Evolutionary conservation across 1,284 basidiomycete species (phyloP).

Genomic region (Marasmius fiardii): DNA sequence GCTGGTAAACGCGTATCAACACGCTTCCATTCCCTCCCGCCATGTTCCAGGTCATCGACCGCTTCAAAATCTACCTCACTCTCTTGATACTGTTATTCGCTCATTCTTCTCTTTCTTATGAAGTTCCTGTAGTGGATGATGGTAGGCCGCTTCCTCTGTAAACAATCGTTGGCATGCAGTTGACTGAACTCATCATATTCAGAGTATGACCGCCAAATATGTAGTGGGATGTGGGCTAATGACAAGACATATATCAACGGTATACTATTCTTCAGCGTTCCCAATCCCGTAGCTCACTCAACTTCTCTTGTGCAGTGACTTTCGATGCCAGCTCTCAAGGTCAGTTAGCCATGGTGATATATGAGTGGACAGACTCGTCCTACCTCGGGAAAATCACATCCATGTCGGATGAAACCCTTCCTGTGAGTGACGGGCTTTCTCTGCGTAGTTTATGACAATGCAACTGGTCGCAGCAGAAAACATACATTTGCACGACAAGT

Average conservation of each 20-base stretch:
- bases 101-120: constrained; percentile 44
- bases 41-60: constrained; percentile 23
- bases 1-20: constrained; percentile 18
- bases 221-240: constrained; percentile 92
- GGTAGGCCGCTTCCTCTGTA: constrained; percentile 22
- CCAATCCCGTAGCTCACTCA: constrained; percentile 1
- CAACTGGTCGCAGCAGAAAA: constrained; percentile 60
- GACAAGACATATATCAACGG: constrained; percentile 83
- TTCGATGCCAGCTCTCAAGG: constrained; percentile 82
- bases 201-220: constrained; percentile 86
- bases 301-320: constrained; percentile 51
- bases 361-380: constrained; percentile 88
- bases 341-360: constrained; percentile 92
- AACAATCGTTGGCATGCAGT: constrained; percentile 10
- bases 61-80: constrained; percentile 31
- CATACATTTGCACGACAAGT: constrained; percentile 85
- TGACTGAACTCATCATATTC: constrained; percentile 11
- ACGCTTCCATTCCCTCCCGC: constrained; percentile 13
- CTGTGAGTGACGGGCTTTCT: constrained; percentile 45
- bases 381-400: constrained; percentile 79
- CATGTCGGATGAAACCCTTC: constrained; percentile 52
- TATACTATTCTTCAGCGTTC: constrained; percentile 26
- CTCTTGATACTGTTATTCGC: constrained; percentile 28
- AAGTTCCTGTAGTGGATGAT: constrained; percentile 65
- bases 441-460: background rate